Conservation (phyloP, 2,329 filamentous ascomycete genomes). For the Seiridium unicorne region DNA sequence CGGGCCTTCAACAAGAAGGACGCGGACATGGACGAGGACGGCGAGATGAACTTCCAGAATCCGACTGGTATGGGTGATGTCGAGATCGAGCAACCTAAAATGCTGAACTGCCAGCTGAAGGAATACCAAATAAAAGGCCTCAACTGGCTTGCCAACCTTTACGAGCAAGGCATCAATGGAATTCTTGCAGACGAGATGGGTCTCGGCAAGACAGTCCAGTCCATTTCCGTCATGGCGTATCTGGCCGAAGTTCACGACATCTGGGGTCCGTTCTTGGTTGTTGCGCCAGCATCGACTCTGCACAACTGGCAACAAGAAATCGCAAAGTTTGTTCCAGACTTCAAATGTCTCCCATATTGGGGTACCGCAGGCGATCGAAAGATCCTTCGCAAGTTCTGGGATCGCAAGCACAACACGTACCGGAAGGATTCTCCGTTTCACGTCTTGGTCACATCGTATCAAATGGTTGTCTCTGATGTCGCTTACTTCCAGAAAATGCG, state of each 20-base stretch:
- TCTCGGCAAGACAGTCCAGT: constrained; percentile 98
- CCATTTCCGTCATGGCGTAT: constrained; percentile 98
- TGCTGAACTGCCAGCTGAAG: constrained; percentile 91
- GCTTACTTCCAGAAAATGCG: constrained; percentile 99
- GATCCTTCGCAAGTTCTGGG: constrained; percentile 97
- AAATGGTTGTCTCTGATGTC: constrained; percentile 92
- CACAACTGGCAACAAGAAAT: constrained; percentile 99
- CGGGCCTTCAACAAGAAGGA: constrained; percentile 83
- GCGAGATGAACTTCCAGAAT: constrained; percentile 99
- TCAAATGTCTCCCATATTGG: constrained; percentile 98
- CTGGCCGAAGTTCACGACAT: constrained; percentile 96
- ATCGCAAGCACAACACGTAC: constrained; percentile 95
- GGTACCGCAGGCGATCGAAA: constrained; percentile 92
- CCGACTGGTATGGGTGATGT: constrained; percentile 92
- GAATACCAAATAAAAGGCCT: constrained; percentile 99
- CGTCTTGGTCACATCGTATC: constrained; percentile 94
- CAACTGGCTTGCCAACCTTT: constrained; percentile 98
- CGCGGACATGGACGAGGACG: constrained; percentile 78
- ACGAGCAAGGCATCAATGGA: constrained; percentile 99
- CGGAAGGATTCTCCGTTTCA: constrained; percentile 92
- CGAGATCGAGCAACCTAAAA: constrained; percentile 89
- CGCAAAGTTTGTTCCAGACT: constrained; percentile 84
- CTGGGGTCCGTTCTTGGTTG: constrained; percentile 96
- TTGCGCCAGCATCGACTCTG: constrained; percentile 90
- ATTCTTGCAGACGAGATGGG: constrained; percentile 99